Evolutionary conservation across 2,329 filamentous ascomycete genomes (phyloP).

Genomic region (Raffaelea ambrosiae): DNA sequence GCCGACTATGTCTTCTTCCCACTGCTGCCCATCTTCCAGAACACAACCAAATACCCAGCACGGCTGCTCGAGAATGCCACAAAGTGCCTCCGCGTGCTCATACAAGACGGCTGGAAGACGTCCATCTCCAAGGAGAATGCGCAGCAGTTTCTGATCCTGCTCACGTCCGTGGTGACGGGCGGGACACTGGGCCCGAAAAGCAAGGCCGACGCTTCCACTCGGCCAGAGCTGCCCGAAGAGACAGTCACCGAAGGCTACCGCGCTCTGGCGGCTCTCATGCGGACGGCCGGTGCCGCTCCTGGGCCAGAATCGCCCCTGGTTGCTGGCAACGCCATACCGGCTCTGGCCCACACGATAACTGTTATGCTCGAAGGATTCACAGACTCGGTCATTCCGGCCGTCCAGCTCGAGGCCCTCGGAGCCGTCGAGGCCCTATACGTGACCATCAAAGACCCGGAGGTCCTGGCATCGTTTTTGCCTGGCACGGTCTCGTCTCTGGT

Average conservation of each 20-base stretch:
- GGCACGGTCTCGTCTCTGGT: slow-evolving; percentile 77
- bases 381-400: slow-evolving; percentile 53
- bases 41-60: slow-evolving; percentile 62
- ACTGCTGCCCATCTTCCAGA: slow-evolving; percentile 74
- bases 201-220: slow-evolving; percentile 27
- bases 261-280: slow-evolving; percentile 60
- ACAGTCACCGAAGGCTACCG: slow-evolving; percentile 61
- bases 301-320: slow-evolving; percentile 31
- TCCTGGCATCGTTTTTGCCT: slow-evolving; percentile 77
- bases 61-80: slow-evolving; percentile 67
- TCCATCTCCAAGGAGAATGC: slow-evolving; percentile 63
- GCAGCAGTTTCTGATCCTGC: slow-evolving; percentile 76
- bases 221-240: slow-evolving; percentile 57
- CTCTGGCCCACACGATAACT: slow-evolving; percentile 74
- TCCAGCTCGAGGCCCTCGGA: slow-evolving; percentile 62
- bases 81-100: slow-evolving; percentile 63
- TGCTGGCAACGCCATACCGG: slow-evolving; percentile 57
- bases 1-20: slow-evolving; percentile 96
- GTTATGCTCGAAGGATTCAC: slow-evolving; percentile 68
- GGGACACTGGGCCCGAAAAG: slow-evolving; percentile 34
- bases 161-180: slow-evolving; percentile 73
- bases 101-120: slow-evolving; percentile 70
- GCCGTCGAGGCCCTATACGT: slow-evolving; percentile 55
- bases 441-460: slow-evolving; percentile 62
- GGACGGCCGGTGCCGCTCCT: slow-evolving; percentile 34